Percentiles rank a stretch among this genome's conserved stretches.
phyloP scores from a whole-genome alignment of 2,329 filamentous ascomycete species.

The Erysiphe pulchra region DNA sequence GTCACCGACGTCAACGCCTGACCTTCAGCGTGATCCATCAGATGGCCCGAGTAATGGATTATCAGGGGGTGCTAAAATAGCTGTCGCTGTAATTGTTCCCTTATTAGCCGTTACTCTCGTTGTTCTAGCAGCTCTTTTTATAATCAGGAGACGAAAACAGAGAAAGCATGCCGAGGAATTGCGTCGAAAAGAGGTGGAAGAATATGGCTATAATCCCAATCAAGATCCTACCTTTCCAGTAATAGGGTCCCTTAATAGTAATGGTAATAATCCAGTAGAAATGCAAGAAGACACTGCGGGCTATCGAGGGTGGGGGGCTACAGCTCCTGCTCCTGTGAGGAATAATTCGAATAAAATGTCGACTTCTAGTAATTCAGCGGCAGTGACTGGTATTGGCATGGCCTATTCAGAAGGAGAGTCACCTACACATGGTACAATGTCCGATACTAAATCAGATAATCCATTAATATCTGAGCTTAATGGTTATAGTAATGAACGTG shows the following conservation, averaged over 20 bases:
- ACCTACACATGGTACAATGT: conserved; percentile 35
- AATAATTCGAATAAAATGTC: conserved; percentile 81
- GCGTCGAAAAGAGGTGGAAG: conserved; percentile 84
- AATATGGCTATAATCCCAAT: conserved; percentile 96
- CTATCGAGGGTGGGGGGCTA: conserved; percentile 89
- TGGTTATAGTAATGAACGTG: conserved; percentile 35
- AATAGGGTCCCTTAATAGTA: conserved; percentile 16
- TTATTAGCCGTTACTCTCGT: conserved; percentile 70
- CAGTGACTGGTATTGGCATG: conserved; percentile 24
- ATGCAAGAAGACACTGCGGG: conserved; percentile 60
- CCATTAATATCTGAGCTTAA: conserved; percentile 28
- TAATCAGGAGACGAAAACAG: conserved; percentile 75
- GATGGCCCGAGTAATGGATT: conserved; percentile 15
- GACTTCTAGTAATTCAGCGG: conserved; percentile 26
- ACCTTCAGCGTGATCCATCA: conserved; percentile 1
- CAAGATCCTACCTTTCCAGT: conserved; percentile 58
- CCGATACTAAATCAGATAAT: conserved; percentile 46
- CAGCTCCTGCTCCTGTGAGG: conserved; percentile 38
- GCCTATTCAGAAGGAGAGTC: conserved; percentile 53
- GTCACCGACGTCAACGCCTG: conserved; percentile 8
- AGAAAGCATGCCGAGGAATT: conserved; percentile 67
- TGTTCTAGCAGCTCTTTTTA: conserved; percentile 48
- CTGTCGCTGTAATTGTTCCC: conserved; percentile 80
- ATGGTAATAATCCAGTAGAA: conserved; percentile 30
- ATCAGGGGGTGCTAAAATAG: conserved; percentile 44